phyloP scores from a whole-genome alignment of 2,329 filamentous ascomycete species.

The Neonectria coccinea region DNA sequence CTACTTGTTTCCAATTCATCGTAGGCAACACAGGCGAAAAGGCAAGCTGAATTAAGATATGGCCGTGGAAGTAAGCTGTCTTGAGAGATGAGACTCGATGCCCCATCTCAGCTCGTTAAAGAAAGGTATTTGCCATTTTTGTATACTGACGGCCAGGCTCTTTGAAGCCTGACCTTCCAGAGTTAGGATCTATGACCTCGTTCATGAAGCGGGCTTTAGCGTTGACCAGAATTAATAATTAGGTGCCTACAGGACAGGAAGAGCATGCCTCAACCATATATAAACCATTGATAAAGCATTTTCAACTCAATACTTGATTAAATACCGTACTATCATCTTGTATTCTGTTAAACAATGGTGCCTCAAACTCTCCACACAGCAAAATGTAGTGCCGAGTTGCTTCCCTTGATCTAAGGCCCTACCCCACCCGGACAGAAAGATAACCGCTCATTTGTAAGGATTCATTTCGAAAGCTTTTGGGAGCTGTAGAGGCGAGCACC shows the following conservation, averaged over 20 bases:
- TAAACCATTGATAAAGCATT: too few species aligned
- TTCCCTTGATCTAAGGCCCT: background rate
- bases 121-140: too few species aligned
- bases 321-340: background rate
- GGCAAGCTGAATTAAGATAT: background rate
- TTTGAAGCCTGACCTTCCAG: too few species aligned
- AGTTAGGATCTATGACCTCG: too few species aligned
- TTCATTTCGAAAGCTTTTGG: background rate
- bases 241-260: too few species aligned
- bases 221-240: too few species aligned
- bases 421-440: background rate
- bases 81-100: background rate
- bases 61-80: background rate
- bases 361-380: background rate
- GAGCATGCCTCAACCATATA: too few species aligned
- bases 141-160: too few species aligned
- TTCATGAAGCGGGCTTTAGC: too few species aligned
- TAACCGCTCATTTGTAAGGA: background rate
- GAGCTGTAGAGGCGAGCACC: background rate
- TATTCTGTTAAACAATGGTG: background rate
- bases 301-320: too few species aligned
- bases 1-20: background rate
- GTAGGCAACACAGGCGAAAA: background rate
- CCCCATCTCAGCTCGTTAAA: too few species aligned
- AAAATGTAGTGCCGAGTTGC: too few species aligned